Conservation (phyloP, 768 basidiomycete species). For the Russula earlei region DNA sequence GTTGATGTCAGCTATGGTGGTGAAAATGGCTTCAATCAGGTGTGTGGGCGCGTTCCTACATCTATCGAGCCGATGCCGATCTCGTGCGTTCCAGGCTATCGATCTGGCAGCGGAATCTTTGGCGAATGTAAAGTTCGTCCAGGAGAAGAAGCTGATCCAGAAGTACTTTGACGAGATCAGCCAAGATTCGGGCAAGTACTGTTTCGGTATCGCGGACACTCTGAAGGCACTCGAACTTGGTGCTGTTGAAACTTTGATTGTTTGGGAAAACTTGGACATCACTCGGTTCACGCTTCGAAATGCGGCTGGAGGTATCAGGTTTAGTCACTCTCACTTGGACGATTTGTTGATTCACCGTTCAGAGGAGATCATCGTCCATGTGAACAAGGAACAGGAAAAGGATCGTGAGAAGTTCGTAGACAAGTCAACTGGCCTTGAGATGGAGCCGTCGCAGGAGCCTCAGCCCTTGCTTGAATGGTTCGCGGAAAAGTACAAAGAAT, state of each 20-base stretch:
- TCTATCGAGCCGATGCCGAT: neutral
- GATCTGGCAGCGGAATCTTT: conserved; percentile 94
- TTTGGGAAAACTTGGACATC: conserved; percentile 96
- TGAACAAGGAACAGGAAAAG: conserved; percentile 76
- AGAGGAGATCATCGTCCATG: conserved; percentile 82
- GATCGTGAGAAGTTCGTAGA: conserved; percentile 93
- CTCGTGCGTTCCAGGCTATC: conserved; percentile 55
- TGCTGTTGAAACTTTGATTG: conserved; percentile 92
- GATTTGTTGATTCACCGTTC: neutral
- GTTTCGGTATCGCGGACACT: conserved; percentile 96
- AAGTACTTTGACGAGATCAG: conserved; percentile 99
- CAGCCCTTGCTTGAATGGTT: conserved; percentile 95
- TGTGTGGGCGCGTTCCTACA: conserved; percentile 25
- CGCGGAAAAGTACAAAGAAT: conserved; percentile 96
- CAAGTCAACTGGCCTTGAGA: conserved; percentile 90
- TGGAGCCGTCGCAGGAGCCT: conserved; percentile 83
- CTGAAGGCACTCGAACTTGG: conserved; percentile 94
- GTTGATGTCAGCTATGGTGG: conserved; percentile 99
- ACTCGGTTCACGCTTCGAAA: conserved; percentile 84
- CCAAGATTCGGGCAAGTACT: conserved; percentile 91
- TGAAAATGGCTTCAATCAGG: conserved; percentile 99
- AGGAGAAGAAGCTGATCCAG: conserved; percentile 97
- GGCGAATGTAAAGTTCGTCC: conserved; percentile 98
- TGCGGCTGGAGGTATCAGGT: conserved; percentile 68
- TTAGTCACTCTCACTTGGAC: neutral